phyloP scores from a whole-genome alignment of 805 yeast species.

The Ogataea pignaliae region DNA sequence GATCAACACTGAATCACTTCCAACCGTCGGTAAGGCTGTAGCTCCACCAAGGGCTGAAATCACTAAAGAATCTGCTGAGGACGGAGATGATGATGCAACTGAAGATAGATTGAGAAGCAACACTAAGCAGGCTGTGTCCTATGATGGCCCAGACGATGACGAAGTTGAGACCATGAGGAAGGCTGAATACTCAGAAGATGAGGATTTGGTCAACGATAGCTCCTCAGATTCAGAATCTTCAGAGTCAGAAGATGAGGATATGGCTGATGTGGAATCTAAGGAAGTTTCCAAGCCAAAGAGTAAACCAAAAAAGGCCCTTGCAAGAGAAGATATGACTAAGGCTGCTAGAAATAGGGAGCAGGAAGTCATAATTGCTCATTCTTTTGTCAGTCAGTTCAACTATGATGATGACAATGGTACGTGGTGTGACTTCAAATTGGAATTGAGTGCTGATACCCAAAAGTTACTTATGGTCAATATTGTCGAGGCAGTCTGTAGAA shows the following conservation, averaged over 20 bases:
- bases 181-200: conserved; percentile 76
- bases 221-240: conserved; percentile 32
- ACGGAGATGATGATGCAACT: conserved; percentile 53
- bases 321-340: conserved; percentile 40
- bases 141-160: conserved; percentile 94
- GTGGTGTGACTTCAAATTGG: conserved; percentile 90
- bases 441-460: conserved; percentile 79
- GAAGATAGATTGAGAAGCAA: conserved; percentile 58
- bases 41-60: conserved; percentile 49
- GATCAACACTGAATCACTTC: conserved; percentile 43
- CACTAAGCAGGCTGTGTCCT: conserved; percentile 82
- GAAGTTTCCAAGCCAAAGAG: conserved; percentile 6
- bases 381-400: conserved; percentile 71
- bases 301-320: conserved; percentile 6
- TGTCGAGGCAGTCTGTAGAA: conserved; percentile 85
- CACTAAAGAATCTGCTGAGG: conserved; percentile 26
- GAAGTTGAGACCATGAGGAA: conserved; percentile 85
- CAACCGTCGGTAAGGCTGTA: conserved; percentile 68
- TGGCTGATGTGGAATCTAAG: conserved; percentile 25
- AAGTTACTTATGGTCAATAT: conserved; percentile 96
- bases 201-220: conserved; percentile 40
- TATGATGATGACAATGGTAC: conserved; percentile 85
- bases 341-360: conserved; percentile 80
- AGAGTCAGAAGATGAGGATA: conserved; percentile 38
- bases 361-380: conserved; percentile 70